These are phyloP conservation scores for Fusarium begoniae DNA, from an alignment of 2,329 filamentous ascomycete species.

Conservation along the genomic window DNA sequence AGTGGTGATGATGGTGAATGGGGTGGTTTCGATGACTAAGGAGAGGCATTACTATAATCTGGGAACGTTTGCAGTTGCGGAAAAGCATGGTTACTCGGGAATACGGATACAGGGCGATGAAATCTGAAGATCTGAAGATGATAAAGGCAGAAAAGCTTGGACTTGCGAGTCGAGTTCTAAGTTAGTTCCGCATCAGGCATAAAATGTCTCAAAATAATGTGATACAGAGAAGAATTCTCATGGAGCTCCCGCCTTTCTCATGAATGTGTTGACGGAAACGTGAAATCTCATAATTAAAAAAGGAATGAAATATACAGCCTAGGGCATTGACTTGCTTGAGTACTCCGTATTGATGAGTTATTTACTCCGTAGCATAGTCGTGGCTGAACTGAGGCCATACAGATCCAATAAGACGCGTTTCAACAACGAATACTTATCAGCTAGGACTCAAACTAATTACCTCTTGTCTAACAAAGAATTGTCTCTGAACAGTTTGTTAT, in stretches of 20 bases:
- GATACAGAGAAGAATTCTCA: background rate
- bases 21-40: constrained; percentile 55
- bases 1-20: constrained; percentile 52
- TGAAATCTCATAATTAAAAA: background rate
- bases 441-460: background rate
- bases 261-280: constrained; percentile 3
- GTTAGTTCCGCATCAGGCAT: background rate
- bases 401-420: background rate
- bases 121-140: background rate
- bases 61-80: background rate
- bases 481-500: background rate
- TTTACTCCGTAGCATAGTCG: background rate
- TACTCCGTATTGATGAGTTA: background rate
- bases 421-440: background rate
- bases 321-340: background rate
- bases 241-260: background rate
- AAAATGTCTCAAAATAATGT: background rate
- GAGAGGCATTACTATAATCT: background rate
- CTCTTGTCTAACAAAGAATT: background rate
- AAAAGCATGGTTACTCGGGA: background rate
- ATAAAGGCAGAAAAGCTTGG: constrained; percentile 2
- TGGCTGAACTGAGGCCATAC: background rate
- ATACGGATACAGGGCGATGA: background rate
- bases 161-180: background rate
- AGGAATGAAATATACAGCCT: background rate